phyloP scores from a whole-genome alignment of 305 asterid species.

The Fraxinus floribunda region DNA sequence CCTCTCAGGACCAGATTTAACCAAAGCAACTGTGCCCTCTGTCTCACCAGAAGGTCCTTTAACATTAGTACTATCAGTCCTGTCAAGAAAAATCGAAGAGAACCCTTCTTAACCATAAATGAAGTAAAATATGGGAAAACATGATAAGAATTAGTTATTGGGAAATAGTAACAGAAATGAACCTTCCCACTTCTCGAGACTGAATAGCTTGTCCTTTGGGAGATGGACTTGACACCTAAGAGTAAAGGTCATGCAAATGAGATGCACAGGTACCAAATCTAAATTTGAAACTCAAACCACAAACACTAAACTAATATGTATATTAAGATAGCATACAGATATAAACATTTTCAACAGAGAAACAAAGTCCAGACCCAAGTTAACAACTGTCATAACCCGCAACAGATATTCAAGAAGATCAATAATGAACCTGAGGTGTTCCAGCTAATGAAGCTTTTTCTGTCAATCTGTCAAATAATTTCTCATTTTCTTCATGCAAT shows the following conservation, averaged over 20 bases:
- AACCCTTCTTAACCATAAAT: slow-evolving; percentile 17
- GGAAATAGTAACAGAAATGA: slow-evolving; percentile 25
- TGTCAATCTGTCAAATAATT: slow-evolving; percentile 88
- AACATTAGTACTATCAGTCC: slow-evolving; percentile 52
- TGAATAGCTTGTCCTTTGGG: slow-evolving; percentile 52
- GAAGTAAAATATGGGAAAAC: neutral
- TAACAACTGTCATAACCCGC: slow-evolving; percentile 2
- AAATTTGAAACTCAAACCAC: neutral
- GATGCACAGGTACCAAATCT: neutral
- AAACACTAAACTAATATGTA: neutral
- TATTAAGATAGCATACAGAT: neutral
- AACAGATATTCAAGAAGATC: slow-evolving; percentile 18
- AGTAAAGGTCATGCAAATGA: slow-evolving; percentile 27
- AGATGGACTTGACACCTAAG: slow-evolving; percentile 71
- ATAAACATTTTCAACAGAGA: slow-evolving; percentile 26
- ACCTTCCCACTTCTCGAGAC: slow-evolving; percentile 74
- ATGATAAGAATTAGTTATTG: slow-evolving; percentile 13
- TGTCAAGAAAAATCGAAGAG: slow-evolving; percentile 34
- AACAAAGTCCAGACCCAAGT: slow-evolving; percentile 17
- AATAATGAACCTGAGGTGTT: slow-evolving; percentile 71
- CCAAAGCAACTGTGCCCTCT: slow-evolving; percentile 75
- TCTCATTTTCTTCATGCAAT: slow-evolving; percentile 98
- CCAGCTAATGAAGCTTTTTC: slow-evolving; percentile 80
- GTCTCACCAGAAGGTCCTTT: slow-evolving; percentile 62
- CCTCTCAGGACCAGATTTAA: slow-evolving; percentile 67